These are phyloP conservation scores for sorghum (Sorghum bicolor) DNA, from an alignment of 176 grass and related monocot species.

Conservation along the genomic window DNA sequence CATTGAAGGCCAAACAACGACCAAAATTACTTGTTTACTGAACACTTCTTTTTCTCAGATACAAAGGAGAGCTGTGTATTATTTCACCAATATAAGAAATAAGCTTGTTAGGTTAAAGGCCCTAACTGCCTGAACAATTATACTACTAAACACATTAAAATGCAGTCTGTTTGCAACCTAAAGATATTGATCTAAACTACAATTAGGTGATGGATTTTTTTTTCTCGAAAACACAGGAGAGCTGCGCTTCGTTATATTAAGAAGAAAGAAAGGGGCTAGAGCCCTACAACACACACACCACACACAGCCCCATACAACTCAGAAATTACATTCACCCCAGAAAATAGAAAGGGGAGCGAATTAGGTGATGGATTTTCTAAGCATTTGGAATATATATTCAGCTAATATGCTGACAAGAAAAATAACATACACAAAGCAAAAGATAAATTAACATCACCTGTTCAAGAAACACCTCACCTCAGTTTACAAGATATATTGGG, in stretches of 20 bases:
- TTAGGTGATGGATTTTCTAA: not conserved
- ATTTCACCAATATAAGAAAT: not conserved
- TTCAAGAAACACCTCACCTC: not conserved
- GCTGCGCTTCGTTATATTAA: no score
- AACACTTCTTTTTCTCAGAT: not conserved
- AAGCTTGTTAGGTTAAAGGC: not conserved
- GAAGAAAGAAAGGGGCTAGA: no score
- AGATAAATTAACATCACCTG: not conserved
- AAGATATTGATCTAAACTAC: not conserved
- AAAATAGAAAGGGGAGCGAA: no score
- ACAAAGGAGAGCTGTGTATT: not conserved
- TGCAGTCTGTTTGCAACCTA: not conserved
- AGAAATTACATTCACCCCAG: no score
- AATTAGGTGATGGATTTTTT: not conserved
- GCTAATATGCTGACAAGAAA: not conserved
- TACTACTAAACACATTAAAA: not conserved
- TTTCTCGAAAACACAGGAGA: no score
- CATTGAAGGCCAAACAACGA: not conserved
- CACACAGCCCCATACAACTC: no score
- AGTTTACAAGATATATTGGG: not conserved
- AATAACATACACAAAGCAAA: not conserved
- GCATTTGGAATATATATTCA: not conserved
- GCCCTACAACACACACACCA: no score
- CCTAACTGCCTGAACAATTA: not conserved
- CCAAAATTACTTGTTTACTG: not conserved